A percentile compares a stretch with the other conserved stretches of the same genome.
Conservation (phyloP, 495 filamentous ascomycete genomes). For the Pyrenula aspistea region DNA sequence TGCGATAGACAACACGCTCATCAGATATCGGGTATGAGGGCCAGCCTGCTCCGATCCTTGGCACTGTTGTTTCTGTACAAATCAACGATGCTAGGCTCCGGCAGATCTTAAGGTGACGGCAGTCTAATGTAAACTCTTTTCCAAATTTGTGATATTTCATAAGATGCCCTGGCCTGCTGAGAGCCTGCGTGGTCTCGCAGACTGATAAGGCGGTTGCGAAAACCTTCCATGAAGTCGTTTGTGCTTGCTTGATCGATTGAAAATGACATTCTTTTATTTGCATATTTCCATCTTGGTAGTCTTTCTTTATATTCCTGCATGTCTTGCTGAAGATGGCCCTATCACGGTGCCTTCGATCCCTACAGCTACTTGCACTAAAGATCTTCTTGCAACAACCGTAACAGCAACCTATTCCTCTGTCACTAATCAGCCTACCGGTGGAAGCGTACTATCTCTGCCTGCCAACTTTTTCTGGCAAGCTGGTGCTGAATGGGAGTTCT, state of each 20-base stretch:
- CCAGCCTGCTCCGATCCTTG: too few relatives aligned
- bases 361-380: neutral
- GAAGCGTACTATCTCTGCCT: neutral
- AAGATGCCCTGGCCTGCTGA: neutral
- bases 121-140: neutral
- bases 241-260: neutral
- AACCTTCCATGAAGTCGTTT: neutral
- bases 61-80: too few relatives aligned
- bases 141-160: neutral
- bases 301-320: neutral
- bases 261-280: neutral
- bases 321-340: neutral
- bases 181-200: too few relatives aligned
- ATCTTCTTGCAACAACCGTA: neutral
- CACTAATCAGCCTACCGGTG: neutral
- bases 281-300: too few relatives aligned
- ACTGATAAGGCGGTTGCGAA: neutral
- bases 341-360: neutral
- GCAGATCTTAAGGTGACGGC: too few relatives aligned
- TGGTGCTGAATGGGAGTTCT: neutral
- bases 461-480: neutral
- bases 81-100: too few relatives aligned
- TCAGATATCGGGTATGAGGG: too few relatives aligned
- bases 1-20: too few relatives aligned
- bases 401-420: neutral